Evolutionary conservation across 2,329 filamentous ascomycete genomes (phyloP).

Genomic region (Cryphonectria radicalis): DNA sequence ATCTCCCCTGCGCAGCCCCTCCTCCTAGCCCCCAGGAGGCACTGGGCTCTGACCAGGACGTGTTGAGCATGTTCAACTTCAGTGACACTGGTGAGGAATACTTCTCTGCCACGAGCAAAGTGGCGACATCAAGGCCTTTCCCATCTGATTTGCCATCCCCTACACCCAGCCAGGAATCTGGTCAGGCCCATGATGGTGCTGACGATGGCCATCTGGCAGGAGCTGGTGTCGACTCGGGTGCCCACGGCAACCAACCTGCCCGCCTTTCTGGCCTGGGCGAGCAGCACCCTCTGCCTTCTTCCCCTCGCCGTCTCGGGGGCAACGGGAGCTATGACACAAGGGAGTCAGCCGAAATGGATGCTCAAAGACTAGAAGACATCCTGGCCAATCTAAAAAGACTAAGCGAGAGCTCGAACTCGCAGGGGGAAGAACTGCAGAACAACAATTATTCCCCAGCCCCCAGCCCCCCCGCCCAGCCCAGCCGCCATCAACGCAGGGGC

Average conservation of each 20-base stretch:
- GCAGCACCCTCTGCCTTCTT: neutral
- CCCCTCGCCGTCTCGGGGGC: too few species aligned
- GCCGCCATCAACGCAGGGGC: too few species aligned
- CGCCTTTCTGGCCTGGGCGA: neutral
- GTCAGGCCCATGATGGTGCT: too few species aligned
- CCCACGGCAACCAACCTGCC: neutral
- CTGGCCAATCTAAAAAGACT: neutral
- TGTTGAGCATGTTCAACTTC: neutral
- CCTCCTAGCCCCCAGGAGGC: neutral
- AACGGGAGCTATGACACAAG: too few species aligned
- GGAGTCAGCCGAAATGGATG: neutral
- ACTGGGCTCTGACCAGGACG: neutral
- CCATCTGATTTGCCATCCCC: neutral
- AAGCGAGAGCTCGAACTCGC: too few species aligned
- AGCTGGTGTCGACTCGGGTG: too few species aligned
- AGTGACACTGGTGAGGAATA: neutral
- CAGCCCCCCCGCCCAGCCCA: too few species aligned
- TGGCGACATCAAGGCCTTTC: too few species aligned
- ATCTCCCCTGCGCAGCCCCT: neutral
- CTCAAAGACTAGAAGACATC: neutral
- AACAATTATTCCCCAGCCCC: neutral
- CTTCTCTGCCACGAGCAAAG: neutral
- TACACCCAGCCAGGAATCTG: neutral
- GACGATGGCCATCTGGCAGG: neutral
- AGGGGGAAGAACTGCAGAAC: neutral